Conservation (phyloP, 1,284 basidiomycete genomes). For the Mycosarcoma mackinlayi region DNA sequence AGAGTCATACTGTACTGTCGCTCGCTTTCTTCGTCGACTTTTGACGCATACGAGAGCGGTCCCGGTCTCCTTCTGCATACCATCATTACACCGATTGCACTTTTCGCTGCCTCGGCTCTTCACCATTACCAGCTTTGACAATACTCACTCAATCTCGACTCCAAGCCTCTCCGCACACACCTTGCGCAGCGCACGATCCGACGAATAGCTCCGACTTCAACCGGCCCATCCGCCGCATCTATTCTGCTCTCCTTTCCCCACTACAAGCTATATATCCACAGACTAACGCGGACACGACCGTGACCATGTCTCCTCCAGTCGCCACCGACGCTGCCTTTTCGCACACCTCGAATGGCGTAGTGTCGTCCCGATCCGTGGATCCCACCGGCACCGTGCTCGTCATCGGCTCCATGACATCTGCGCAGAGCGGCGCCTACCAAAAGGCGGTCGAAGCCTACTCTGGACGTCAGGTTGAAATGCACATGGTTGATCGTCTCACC, state of each 20-base stretch:
- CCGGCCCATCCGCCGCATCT: too few species aligned
- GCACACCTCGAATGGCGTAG: constrained; percentile 39
- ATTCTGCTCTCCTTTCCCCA: too few species aligned
- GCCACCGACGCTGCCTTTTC: constrained; percentile 42
- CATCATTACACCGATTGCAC: too few species aligned
- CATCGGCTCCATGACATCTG: constrained; percentile 62
- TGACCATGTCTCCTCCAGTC: constrained; percentile 40
- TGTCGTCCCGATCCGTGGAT: constrained; percentile 43
- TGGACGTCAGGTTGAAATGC: constrained; percentile 60
- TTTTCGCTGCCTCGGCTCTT: too few species aligned
- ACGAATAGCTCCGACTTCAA: too few species aligned
- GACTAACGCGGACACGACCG: not conserved
- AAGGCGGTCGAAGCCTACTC: constrained; percentile 50
- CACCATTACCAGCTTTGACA: too few species aligned
- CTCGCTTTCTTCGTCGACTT: not conserved
- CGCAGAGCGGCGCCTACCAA: constrained; percentile 60
- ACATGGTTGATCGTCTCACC: constrained; percentile 66
- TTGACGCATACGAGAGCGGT: too few species aligned
- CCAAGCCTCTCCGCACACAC: too few species aligned
- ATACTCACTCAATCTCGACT: too few species aligned
- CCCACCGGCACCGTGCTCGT: constrained; percentile 52
- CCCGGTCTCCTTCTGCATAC: too few species aligned
- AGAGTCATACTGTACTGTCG: not conserved
- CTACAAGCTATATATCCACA: not conserved
- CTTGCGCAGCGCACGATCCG: too few species aligned